These are phyloP conservation scores for Rubia occidens DNA, from an alignment of 305 asterid genomes.

Conservation along the genomic window DNA sequence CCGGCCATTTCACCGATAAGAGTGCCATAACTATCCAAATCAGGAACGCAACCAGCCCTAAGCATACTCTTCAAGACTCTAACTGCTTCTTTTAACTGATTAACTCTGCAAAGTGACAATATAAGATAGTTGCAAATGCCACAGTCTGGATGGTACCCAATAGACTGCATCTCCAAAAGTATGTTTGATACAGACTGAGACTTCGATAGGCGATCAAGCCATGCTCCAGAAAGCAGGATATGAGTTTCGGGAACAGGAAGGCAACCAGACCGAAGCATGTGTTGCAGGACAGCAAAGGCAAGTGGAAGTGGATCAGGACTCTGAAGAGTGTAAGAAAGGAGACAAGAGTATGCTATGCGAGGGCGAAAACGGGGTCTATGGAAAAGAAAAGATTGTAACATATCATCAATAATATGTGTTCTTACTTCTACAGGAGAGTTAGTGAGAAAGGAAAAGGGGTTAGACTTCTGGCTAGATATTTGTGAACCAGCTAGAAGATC, in stretches of 20 bases:
- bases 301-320: constrained; percentile 48
- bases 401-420: constrained; percentile 33
- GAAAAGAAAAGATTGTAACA: constrained; percentile 45
- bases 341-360: constrained; percentile 40
- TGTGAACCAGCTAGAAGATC: constrained; percentile 35
- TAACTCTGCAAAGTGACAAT: constrained; percentile 58
- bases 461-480: constrained; percentile 24
- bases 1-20: constrained; percentile 44
- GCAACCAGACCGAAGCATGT: constrained; percentile 65
- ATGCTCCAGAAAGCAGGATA: constrained; percentile 52
- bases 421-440: constrained; percentile 27
- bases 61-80: constrained; percentile 50
- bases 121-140: constrained; percentile 68
- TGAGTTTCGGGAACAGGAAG: constrained; percentile 52
- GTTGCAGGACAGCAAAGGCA: constrained; percentile 56
- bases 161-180: constrained; percentile 39
- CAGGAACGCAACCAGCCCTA: constrained; percentile 49
- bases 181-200: constrained; percentile 28
- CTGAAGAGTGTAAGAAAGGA: constrained; percentile 52
- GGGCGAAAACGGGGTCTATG: constrained; percentile 53
- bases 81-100: constrained; percentile 40
- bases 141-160: constrained; percentile 57
- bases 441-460: constrained; percentile 59
- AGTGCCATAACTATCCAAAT: constrained; percentile 56
- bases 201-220: constrained; percentile 32